phyloP scores from a whole-genome alignment of 2,329 filamentous ascomycete genomes.

The Microcyclospora pomicola region DNA sequence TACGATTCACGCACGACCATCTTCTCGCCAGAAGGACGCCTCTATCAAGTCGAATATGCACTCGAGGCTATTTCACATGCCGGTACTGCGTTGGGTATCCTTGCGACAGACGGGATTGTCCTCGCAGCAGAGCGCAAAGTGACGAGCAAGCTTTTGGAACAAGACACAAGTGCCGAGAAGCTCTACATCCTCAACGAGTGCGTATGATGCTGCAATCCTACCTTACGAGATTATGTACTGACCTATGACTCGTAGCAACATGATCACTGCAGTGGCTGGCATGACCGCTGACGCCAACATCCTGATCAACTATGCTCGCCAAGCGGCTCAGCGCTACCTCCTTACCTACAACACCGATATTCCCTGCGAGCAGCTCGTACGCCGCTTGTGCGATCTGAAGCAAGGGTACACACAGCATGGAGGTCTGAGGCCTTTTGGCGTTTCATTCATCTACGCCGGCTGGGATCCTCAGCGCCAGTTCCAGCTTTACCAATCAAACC shows the following conservation, averaged over 20 bases:
- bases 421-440: constrained; percentile 93
- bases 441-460: constrained; percentile 98
- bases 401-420: constrained; percentile 98
- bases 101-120: constrained; percentile 96
- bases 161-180: constrained; percentile 99
- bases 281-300: constrained; percentile 99
- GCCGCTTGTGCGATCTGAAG: constrained; percentile 91
- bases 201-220: constrained; percentile 20
- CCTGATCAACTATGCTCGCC: constrained; percentile 98
- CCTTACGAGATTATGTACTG: neutral
- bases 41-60: constrained; percentile 99
- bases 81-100: constrained; percentile 88
- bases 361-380: constrained; percentile 95
- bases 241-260: constrained; percentile 55
- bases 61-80: constrained; percentile 97
- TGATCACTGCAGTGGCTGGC: constrained; percentile 98
- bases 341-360: constrained; percentile 99
- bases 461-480: constrained; percentile 95
- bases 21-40: constrained; percentile 95
- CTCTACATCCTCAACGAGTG: constrained; percentile 98
- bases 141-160: constrained; percentile 96
- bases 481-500: constrained; percentile 98
- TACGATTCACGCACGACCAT: constrained; percentile 59
- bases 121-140: constrained; percentile 97
- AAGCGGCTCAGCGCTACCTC: constrained; percentile 93